Conservation (phyloP, 1,284 basidiomycete species). For the Ceratobasidium sp. region DNA sequence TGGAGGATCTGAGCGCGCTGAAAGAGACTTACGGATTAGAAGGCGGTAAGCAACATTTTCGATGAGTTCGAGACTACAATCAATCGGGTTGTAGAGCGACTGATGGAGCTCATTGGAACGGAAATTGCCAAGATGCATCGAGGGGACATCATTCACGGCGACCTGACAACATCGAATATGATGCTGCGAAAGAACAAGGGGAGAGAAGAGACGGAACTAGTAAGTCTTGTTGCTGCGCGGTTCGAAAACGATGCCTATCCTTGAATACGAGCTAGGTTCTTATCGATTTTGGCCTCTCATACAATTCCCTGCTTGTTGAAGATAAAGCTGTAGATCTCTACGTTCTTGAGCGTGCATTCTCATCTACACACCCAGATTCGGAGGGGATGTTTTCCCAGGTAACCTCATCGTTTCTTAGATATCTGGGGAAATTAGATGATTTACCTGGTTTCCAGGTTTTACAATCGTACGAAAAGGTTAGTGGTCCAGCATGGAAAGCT, state of each 20-base stretch:
- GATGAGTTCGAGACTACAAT: not conserved
- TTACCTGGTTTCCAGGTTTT: slow-evolving; percentile 63
- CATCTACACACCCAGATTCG: slow-evolving; percentile 94
- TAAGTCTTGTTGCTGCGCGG: not conserved
- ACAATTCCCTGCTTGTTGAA: slow-evolving; percentile 79
- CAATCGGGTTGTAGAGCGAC: slow-evolving; percentile 64
- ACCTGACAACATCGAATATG: slow-evolving; percentile 99
- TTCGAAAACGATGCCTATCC: slow-evolving; percentile 1
- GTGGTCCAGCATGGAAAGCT: slow-evolving; percentile 81
- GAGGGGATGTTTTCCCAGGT: slow-evolving; percentile 75
- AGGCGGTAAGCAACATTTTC: slow-evolving; percentile 21
- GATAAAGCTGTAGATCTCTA: slow-evolving; percentile 97
- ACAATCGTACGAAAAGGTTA: slow-evolving; percentile 70
- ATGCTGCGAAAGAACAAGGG: slow-evolving; percentile 73
- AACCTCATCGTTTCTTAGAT: slow-evolving; percentile 59
- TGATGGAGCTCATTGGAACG: slow-evolving; percentile 85
- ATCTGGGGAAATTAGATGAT: no score
- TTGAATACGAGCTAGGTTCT: slow-evolving; percentile 66
- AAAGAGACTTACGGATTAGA: slow-evolving; percentile 68
- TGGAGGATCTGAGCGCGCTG: slow-evolving; percentile 60
- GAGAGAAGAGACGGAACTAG: not conserved
- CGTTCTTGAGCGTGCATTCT: slow-evolving; percentile 95
- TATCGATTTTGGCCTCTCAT: slow-evolving; percentile 96
- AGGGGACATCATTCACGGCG: slow-evolving; percentile 93
- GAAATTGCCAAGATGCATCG: slow-evolving; percentile 93